Percentiles rank a stretch among this genome's conserved stretches.
Conservation (phyloP, 1,139 yeast genomes). For the Hansenula anomala region DNA sequence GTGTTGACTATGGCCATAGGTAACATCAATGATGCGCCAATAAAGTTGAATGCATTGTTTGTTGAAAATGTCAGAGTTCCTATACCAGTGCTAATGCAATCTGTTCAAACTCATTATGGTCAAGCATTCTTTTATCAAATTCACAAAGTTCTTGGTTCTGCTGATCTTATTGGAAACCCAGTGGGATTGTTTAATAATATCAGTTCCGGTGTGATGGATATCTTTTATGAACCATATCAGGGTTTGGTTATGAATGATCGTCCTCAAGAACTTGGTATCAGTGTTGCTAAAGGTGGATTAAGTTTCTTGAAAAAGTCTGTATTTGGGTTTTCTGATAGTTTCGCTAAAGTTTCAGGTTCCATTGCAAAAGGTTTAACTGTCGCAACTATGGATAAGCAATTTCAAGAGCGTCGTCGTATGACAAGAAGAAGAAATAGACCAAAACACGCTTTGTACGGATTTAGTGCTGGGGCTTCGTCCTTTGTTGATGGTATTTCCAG, state of each 20-base stretch:
- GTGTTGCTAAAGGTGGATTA: slow-evolving; percentile 92
- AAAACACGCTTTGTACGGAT: slow-evolving; percentile 83
- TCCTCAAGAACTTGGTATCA: slow-evolving; percentile 94
- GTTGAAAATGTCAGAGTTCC: slow-evolving; percentile 90
- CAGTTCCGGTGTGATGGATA: slow-evolving; percentile 93
- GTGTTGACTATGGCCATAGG: slow-evolving; percentile 96
- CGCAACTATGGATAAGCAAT: slow-evolving; percentile 81
- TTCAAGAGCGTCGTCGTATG: slow-evolving; percentile 76
- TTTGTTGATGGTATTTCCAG: slow-evolving; percentile 82
- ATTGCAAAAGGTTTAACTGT: slow-evolving; percentile 91
- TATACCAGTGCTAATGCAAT: slow-evolving; percentile 63
- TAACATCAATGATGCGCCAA: slow-evolving; percentile 95
- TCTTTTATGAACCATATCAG: slow-evolving; percentile 95
- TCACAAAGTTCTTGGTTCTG: slow-evolving; percentile 91
- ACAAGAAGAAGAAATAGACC: slow-evolving; percentile 76
- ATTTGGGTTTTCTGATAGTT: slow-evolving; percentile 89
- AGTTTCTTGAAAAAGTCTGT: slow-evolving; percentile 93
- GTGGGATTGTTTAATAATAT: slow-evolving; percentile 92
- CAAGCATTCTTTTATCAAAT: slow-evolving; percentile 91
- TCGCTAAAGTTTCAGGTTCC: slow-evolving; percentile 90
- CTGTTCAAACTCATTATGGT: slow-evolving; percentile 80
- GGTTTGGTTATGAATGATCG: slow-evolving; percentile 92
- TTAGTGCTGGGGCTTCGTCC: slow-evolving; percentile 85
- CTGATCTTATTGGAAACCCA: slow-evolving; percentile 94
- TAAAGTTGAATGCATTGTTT: slow-evolving; percentile 78